A percentile compares a stretch with the other conserved stretches of the same genome.
These are phyloP conservation scores for Candida maris DNA, from an alignment of 805 yeast species.

Conservation along the genomic window DNA sequence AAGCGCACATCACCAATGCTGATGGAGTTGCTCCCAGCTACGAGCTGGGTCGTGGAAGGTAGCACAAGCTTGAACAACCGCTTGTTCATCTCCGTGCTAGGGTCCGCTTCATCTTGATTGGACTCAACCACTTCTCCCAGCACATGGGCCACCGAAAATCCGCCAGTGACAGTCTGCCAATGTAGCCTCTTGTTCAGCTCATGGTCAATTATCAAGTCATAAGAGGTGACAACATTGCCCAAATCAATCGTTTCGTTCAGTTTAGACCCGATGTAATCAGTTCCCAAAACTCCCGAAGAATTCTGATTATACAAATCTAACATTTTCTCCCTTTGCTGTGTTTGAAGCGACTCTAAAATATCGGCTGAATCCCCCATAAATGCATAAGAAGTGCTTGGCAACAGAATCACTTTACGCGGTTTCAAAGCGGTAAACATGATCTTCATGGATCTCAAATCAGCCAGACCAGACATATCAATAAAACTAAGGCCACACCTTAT, in stretches of 20 bases:
- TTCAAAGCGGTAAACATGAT: conserved; percentile 75
- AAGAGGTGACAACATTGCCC: conserved; percentile 49
- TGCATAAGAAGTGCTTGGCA: conserved; percentile 23
- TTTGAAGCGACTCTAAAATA: conserved; percentile 18
- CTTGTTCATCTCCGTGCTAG: conserved; percentile 2
- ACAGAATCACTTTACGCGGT: conserved; percentile 66
- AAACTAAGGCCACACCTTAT: conserved; percentile 70
- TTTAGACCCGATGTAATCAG: conserved; percentile 29
- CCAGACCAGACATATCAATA: conserved; percentile 79
- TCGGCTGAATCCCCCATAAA: conserved; percentile 23
- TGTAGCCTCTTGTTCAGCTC: conserved; percentile 53
- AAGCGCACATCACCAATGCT: conserved; percentile 84
- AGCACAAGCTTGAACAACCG: conserved; percentile 11
- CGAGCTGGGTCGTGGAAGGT: conserved; percentile 11
- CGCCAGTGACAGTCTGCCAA: conserved; percentile 86
- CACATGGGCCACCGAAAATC: conserved; percentile 78
- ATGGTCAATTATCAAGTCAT: conserved; percentile 68
- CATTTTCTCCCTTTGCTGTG: conserved; percentile 19
- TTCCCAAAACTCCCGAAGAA: conserved; percentile 15
- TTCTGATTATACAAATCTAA: conserved; percentile 15
- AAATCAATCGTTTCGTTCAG: conserved; percentile 43
- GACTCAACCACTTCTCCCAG: conserved; percentile 51
- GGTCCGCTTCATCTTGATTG: conserved; percentile 10
- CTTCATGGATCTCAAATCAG: conserved; percentile 76
- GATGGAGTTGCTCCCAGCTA: conserved; percentile 29